A percentile compares a stretch with the other conserved stretches of the same genome.
phyloP scores from a whole-genome alignment of 768 basidiomycete genomes.

The Boletus rufocinnamomeus region DNA sequence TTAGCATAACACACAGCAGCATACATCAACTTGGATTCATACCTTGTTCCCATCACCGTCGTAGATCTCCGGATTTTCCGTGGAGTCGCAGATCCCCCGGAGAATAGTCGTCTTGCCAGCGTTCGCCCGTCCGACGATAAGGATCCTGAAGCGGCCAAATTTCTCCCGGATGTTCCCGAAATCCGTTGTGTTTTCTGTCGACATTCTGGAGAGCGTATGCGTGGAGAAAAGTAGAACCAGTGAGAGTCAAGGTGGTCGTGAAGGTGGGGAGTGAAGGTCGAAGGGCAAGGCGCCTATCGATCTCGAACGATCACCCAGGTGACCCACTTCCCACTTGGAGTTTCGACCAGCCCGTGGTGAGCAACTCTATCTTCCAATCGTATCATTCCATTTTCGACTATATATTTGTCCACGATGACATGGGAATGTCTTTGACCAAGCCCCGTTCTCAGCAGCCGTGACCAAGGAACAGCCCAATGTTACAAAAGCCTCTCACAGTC shows the following conservation, averaged over 20 bases:
- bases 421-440: neutral
- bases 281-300: too few species aligned
- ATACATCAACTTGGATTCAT: neutral
- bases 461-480: neutral
- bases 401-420: neutral
- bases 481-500: neutral
- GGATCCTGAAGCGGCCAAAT: neutral
- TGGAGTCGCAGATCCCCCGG: constrained; percentile 3
- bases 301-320: too few species aligned
- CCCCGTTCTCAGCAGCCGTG: neutral
- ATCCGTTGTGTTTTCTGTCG: neutral
- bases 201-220: neutral
- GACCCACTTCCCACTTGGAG: too few species aligned
- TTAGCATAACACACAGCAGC: neutral
- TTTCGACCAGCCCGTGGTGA: too few species aligned
- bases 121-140: constrained; percentile 8
- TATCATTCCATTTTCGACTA: too few species aligned
- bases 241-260: too few species aligned
- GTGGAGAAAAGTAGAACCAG: too few species aligned
- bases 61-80: constrained; percentile 9
- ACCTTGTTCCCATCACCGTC: constrained; percentile 6
- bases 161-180: neutral
- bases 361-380: too few species aligned
- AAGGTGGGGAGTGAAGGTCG: too few species aligned
- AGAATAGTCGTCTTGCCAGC: constrained; percentile 12